phyloP scores from a whole-genome alignment of 2,329 filamentous ascomycete genomes.

The Pezizomycotina sp. region DNA sequence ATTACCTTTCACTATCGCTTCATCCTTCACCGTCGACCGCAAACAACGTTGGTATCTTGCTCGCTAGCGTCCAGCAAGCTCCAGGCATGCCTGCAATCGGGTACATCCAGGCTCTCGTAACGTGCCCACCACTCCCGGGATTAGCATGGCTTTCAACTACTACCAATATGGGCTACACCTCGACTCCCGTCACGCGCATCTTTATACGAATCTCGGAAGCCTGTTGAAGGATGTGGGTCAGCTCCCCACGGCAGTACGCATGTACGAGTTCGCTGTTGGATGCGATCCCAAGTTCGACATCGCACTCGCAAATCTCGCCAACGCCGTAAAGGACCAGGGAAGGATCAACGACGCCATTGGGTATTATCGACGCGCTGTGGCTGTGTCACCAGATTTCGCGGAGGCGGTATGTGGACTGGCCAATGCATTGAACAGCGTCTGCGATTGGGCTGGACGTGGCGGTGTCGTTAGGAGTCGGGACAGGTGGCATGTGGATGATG shows the following conservation, averaged over 20 bases:
- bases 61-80: slow-evolving; percentile 79
- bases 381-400: slow-evolving; percentile 85
- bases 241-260: slow-evolving; percentile 74
- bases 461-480: slow-evolving; percentile 65
- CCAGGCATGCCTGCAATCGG: slow-evolving; percentile 34
- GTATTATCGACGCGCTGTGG: slow-evolving; percentile 81
- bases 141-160: slow-evolving; percentile 75
- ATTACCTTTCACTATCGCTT: slow-evolving; percentile 84
- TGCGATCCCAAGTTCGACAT: slow-evolving; percentile 96
- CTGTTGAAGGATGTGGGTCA: slow-evolving; percentile 92
- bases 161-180: slow-evolving; percentile 86
- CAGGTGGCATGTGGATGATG: slow-evolving; percentile 80
- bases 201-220: slow-evolving; percentile 93
- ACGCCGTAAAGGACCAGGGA: slow-evolving; percentile 93
- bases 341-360: slow-evolving; percentile 78
- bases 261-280: slow-evolving; percentile 88
- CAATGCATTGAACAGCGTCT: slow-evolving; percentile 90
- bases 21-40: slow-evolving; percentile 94
- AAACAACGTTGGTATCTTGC: slow-evolving; percentile 91
- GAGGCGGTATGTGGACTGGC: slow-evolving; percentile 92
- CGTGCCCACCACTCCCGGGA: slow-evolving; percentile 67
- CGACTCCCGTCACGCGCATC: slow-evolving; percentile 77
- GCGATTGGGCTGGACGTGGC: slow-evolving; percentile 79
- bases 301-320: slow-evolving; percentile 85
- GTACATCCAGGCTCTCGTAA: slow-evolving; percentile 38